Evolutionary conservation across 1,284 basidiomycete species (phyloP), one percentile per base, ranked within the genome.

Genomic region (Cystobasidiaceae sp.): DNA sequence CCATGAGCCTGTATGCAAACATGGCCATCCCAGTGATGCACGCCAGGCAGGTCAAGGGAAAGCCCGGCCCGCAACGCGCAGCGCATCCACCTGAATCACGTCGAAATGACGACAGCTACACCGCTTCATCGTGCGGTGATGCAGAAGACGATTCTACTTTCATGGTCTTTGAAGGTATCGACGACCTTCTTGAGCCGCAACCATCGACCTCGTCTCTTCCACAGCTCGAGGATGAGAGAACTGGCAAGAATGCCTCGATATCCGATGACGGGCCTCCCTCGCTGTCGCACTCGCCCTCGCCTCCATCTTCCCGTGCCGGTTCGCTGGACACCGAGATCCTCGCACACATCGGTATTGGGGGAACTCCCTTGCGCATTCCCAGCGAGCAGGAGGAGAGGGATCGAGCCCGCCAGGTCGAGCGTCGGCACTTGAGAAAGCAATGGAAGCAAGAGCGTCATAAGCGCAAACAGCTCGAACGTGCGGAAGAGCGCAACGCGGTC

Each of bases 351-450:
- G 6, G 13, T 48, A 21, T 2, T 48, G 23, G 13, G 2, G n/a
- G n/a, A n/a, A 21, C 45, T 15, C 45, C 45, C 13, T 48, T 13
- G 23, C 54, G 28, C 15, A 17, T 45, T n/a, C 37, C 54, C 11
- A 4, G 32, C 4, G 54, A 57, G 7, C 25, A 32, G 23, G 28
- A 27, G 3, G 54, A 44, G n/a, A 28, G 37, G 3, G 54, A 43
- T 23, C 25, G 44, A 19, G 60, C 48, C 33, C 49, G 45, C 13
- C 19, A 37, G 23, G 60, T 37, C 21, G n/a, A 52, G 8, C 33
- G 60, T 21, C 60, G 60, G 9, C 60, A 45, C 27, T 3, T 62
- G 21, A 48, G 60, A n/a, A 62, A 62, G 48, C 48, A 62, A 54
- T 62, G 60, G 60, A 62, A 62, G 60, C 52, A 45, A 21, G 50